phyloP scores from a whole-genome alignment of 2,329 filamentous ascomycete genomes.

The Pyrenochaeta sp. region DNA sequence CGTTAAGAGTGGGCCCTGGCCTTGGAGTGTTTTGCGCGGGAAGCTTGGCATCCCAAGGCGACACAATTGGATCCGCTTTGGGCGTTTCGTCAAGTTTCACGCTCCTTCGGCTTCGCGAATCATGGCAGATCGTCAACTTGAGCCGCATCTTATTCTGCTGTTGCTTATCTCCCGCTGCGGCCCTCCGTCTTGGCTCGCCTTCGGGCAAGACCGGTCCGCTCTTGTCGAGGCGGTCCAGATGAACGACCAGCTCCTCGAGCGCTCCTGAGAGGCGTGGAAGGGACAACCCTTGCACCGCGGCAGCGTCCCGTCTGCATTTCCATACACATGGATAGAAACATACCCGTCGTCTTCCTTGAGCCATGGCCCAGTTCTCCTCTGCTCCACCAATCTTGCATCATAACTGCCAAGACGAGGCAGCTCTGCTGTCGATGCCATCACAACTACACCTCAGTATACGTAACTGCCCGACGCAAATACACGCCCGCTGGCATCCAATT shows the following conservation, averaged over 20 bases:
- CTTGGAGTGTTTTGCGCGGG: slow-evolving; percentile 37
- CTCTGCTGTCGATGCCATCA: too few relatives aligned
- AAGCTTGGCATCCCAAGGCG: slow-evolving; percentile 38
- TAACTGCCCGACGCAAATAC: neutral
- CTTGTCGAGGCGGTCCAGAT: slow-evolving; percentile 13
- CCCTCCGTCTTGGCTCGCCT: slow-evolving; percentile 15
- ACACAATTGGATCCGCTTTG: slow-evolving; percentile 39
- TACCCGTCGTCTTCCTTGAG: too few relatives aligned
- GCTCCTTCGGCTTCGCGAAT: slow-evolving; percentile 28
- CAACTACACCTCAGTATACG: too few relatives aligned
- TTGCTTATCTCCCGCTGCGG: slow-evolving; percentile 27
- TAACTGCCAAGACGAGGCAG: too few relatives aligned
- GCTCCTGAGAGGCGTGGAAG: slow-evolving; percentile 4
- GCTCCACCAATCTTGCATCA: too few relatives aligned
- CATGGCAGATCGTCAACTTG: slow-evolving; percentile 22
- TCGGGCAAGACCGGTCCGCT: slow-evolving; percentile 24
- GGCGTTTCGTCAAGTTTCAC: slow-evolving; percentile 46
- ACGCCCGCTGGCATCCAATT: slow-evolving; percentile 1
- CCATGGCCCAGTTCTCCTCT: too few relatives aligned
- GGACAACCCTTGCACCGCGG: slow-evolving; percentile 18
- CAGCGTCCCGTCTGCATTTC: slow-evolving; percentile 4
- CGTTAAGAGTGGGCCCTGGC: slow-evolving; percentile 31
- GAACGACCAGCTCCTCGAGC: slow-evolving; percentile 3
- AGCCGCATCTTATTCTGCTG: slow-evolving; percentile 34
- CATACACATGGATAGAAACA: too few relatives aligned